phyloP scores from a whole-genome alignment of 805 yeast species.

The Nakazawaea wickerhamii region DNA sequence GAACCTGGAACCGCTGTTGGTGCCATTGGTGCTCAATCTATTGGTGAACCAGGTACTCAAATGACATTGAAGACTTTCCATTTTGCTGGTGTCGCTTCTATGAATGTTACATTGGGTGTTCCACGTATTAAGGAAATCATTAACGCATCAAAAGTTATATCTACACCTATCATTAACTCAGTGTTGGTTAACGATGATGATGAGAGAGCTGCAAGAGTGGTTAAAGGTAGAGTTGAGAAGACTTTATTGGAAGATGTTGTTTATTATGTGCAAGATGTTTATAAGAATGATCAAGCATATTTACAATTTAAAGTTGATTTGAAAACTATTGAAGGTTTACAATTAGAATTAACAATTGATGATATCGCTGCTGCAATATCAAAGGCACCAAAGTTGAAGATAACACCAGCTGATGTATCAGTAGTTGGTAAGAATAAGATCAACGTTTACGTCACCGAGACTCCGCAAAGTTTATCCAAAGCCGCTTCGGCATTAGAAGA shows the following conservation, averaged over 20 bases:
- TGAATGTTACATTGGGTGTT: constrained; percentile 98
- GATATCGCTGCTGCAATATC: constrained; percentile 81
- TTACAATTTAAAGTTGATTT: constrained; percentile 78
- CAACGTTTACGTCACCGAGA: constrained; percentile 55
- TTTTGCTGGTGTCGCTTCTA: constrained; percentile 99
- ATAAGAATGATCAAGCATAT: constrained; percentile 70
- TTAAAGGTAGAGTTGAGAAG: constrained; percentile 94
- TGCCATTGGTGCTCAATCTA: constrained; percentile 98
- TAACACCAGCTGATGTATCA: constrained; percentile 64
- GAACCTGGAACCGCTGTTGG: constrained; percentile 99
- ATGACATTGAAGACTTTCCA: constrained; percentile 80
- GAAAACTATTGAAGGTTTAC: constrained; percentile 80
- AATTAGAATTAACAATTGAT: constrained; percentile 80
- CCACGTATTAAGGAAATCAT: constrained; percentile 99
- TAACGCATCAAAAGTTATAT: constrained; percentile 90
- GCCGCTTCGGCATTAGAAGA: constrained; percentile 20
- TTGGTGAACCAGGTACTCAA: constrained; percentile 99
- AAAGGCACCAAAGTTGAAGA: constrained; percentile 85
- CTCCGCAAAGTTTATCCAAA: constrained; percentile 28
- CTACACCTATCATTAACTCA: constrained; percentile 95
- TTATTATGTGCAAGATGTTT: constrained; percentile 89
- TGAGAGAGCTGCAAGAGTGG: constrained; percentile 97
- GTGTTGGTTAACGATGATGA: constrained; percentile 88
- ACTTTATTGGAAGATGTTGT: constrained; percentile 84
- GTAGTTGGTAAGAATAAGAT: constrained; percentile 61